Evolutionary conservation across 176 grass and related monocot species (phyloP).

Genomic region (Elaeis guineensis): DNA sequence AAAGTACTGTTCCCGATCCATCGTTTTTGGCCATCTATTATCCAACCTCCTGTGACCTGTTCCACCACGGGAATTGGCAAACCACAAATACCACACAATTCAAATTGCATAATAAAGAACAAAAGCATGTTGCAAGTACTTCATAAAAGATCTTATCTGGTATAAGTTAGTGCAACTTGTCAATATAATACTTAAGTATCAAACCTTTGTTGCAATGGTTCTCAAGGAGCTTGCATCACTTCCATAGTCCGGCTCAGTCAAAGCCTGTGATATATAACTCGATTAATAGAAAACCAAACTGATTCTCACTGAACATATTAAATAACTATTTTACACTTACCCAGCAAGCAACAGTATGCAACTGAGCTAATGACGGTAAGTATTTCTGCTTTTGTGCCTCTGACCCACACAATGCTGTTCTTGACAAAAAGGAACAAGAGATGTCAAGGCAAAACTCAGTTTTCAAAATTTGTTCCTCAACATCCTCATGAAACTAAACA

Average conservation of each 20-base stretch:
- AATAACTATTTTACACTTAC: conserved; percentile 25
- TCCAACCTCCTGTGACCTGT: conserved; percentile 85
- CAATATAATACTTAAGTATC: not conserved
- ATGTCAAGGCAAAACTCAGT: too few relatives aligned
- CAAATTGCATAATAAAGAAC: not conserved
- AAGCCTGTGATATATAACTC: conserved; percentile 41
- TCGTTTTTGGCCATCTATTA: conserved; percentile 84
- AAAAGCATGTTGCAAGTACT: too few relatives aligned
- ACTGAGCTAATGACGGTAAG: conserved; percentile 44
- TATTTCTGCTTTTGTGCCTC: conserved; percentile 81
- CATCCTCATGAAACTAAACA: too few relatives aligned
- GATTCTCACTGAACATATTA: not conserved
- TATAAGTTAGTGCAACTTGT: too few relatives aligned
- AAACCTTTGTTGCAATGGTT: conserved; percentile 71
- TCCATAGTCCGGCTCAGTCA: conserved; percentile 87
- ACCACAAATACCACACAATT: not conserved
- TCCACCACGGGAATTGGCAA: conserved; percentile 9
- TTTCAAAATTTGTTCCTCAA: too few relatives aligned
- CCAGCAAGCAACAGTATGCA: conserved; percentile 48
- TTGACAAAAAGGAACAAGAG: conserved; percentile 17
- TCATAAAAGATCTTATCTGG: too few relatives aligned
- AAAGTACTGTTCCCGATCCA: conserved; percentile 99
- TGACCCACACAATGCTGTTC: conserved; percentile 76
- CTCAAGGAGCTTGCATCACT: conserved; percentile 88
- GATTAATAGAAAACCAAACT: not conserved